These are phyloP conservation scores for Didymella arachidicola DNA, from an alignment of 2,329 filamentous ascomycete genomes.

Conservation along the genomic window DNA sequence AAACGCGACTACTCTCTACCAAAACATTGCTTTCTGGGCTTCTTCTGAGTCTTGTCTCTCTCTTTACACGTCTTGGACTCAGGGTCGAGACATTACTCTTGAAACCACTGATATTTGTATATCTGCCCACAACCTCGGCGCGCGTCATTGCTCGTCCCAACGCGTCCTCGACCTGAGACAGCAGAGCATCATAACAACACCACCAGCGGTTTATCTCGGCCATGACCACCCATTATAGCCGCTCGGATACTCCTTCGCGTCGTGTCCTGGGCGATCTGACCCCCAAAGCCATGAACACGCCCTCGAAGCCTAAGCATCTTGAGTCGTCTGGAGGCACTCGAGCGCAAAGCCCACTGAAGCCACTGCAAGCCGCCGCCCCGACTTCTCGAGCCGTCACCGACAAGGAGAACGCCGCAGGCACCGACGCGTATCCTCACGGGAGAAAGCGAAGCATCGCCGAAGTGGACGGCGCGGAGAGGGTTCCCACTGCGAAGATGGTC, in stretches of 20 bases:
- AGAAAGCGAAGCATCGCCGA: conserved; percentile 49
- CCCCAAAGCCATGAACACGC: conserved; percentile 45
- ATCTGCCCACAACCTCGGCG: conserved; percentile 3
- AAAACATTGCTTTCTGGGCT: conserved; percentile 11
- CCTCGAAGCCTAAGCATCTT: conserved; percentile 32
- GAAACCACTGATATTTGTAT: neutral
- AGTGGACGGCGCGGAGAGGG: conserved; percentile 44
- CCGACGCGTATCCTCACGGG: conserved; percentile 30
- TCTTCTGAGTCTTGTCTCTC: conserved; percentile 1
- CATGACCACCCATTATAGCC: conserved; percentile 39
- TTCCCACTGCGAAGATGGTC: conserved; percentile 37
- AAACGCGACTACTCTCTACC: conserved; percentile 24
- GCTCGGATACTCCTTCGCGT: conserved; percentile 42
- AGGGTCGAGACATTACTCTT: neutral
- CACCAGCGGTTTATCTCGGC: conserved; percentile 16
- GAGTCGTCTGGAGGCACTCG: conserved; percentile 35
- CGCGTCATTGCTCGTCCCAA: conserved; percentile 21
- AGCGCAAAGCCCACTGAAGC: conserved; percentile 48
- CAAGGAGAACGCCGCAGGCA: conserved; percentile 42
- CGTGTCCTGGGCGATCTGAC: conserved; percentile 48
- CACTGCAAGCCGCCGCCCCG: conserved; percentile 39
- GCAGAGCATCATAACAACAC: conserved; percentile 33
- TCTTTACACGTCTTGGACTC: neutral
- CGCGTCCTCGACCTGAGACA: conserved; percentile 19
- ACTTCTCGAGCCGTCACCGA: conserved; percentile 32